These are phyloP conservation scores for Ehretia macrophylla DNA, from an alignment of 257 asterid genomes.

Conservation along the genomic window DNA sequence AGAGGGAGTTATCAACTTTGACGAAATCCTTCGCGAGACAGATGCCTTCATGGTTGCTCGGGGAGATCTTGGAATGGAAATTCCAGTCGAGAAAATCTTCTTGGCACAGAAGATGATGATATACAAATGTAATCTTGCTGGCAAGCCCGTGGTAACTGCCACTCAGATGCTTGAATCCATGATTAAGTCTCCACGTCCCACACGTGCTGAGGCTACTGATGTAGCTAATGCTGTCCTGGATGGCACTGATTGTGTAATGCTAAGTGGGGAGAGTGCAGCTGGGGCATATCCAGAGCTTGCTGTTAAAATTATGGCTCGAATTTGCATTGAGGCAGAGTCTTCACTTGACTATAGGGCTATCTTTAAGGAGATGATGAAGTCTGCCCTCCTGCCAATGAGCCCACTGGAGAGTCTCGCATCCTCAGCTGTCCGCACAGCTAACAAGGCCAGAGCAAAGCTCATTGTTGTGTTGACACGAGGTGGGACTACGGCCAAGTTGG, in stretches of 20 bases:
- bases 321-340: constrained; percentile 80
- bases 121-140: constrained; percentile 78
- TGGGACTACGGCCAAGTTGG: constrained; percentile 80
- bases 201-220: constrained; percentile 93
- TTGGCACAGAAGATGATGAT: constrained; percentile 94
- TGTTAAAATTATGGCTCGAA: constrained; percentile 70
- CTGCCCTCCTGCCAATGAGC: constrained; percentile 84
- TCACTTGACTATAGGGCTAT: constrained; percentile 66
- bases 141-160: constrained; percentile 88
- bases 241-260: constrained; percentile 90
- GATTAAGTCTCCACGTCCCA: constrained; percentile 92
- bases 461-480: constrained; percentile 86
- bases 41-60: constrained; percentile 96
- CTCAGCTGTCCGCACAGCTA: constrained; percentile 73
- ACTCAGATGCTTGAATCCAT: constrained; percentile 95
- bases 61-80: constrained; percentile 93
- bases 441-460: constrained; percentile 63
- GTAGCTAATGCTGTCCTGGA: constrained; percentile 88
- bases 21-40: constrained; percentile 76
- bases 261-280: constrained; percentile 90
- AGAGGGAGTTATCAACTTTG: constrained; percentile 82
- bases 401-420: constrained; percentile 80
- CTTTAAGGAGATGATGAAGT: constrained; percentile 67
- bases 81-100: constrained; percentile 84
- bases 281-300: constrained; percentile 85